These are phyloP conservation scores for Coniochaeta sp. DNA, from an alignment of 2,329 filamentous ascomycete species.

Conservation along the genomic window DNA sequence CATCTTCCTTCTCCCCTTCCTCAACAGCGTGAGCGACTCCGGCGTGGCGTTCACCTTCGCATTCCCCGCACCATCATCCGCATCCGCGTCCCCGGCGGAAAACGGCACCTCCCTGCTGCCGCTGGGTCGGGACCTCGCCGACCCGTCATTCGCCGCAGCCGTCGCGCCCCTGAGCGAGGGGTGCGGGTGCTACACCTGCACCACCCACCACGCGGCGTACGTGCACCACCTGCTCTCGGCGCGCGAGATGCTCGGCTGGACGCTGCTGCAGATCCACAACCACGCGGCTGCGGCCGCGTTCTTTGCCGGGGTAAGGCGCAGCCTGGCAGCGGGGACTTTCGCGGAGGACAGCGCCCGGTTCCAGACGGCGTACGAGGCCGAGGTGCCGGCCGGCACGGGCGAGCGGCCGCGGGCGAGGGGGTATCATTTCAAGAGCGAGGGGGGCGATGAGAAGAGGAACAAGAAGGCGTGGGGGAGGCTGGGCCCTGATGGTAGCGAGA, in stretches of 20 bases:
- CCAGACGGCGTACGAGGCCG: slow-evolving; percentile 52
- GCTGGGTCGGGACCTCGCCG: slow-evolving; percentile 77
- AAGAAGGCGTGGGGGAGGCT: slow-evolving; percentile 55
- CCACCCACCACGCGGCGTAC: slow-evolving; percentile 76
- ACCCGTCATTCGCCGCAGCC: slow-evolving; percentile 50
- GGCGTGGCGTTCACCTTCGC: slow-evolving; percentile 77
- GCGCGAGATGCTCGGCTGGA: slow-evolving; percentile 97
- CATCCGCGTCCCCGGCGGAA: slow-evolving; percentile 1
- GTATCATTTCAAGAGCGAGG: slow-evolving; percentile 71
- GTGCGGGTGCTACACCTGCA: slow-evolving; percentile 81
- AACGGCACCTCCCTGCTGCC: slow-evolving; percentile 26
- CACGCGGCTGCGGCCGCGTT: slow-evolving; percentile 65
- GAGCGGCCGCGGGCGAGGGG: slow-evolving; percentile 72
- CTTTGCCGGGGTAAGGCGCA: slow-evolving; percentile 61
- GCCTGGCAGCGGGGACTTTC: slow-evolving; percentile 48
- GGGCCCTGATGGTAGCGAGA: slow-evolving; percentile 15
- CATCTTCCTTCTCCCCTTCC: slow-evolving; percentile 69
- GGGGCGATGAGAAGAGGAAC: slow-evolving; percentile 60
- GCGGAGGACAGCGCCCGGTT: slow-evolving; percentile 54
- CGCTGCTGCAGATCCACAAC: slow-evolving; percentile 87
- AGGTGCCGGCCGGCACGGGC: slow-evolving; percentile 68
- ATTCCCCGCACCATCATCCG: slow-evolving; percentile 41
- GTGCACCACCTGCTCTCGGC: slow-evolving; percentile 80
- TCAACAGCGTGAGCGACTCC: slow-evolving; percentile 68
- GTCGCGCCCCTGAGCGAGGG: slow-evolving; percentile 51